phyloP scores from a whole-genome alignment of 805 yeast species.

The Saccharomycopsis babjevae region DNA sequence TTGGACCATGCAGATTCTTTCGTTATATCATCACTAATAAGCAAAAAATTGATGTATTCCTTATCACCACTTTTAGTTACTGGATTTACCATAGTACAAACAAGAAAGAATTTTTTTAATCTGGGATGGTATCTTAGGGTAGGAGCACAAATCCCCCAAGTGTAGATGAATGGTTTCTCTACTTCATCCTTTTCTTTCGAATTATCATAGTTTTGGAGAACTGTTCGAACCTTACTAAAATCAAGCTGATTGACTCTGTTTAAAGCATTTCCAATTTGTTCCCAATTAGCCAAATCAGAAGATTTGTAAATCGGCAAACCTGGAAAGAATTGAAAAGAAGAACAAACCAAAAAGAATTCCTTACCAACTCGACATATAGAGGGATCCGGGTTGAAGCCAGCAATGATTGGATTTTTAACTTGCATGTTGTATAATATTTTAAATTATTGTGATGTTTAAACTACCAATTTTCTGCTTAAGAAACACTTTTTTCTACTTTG shows the following conservation, averaged over 20 bases:
- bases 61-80: neutral
- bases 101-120: conserved; percentile 5
- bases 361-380: conserved; percentile 5
- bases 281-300: conserved; percentile 5
- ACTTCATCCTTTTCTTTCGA: neutral
- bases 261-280: conserved; percentile 11
- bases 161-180: conserved; percentile 13
- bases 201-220: conserved; percentile 5
- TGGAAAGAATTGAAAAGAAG: conserved; percentile 13
- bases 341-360: conserved; percentile 4
- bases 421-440: neutral
- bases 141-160: conserved; percentile 13
- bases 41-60: conserved; percentile 8
- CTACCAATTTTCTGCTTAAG: too few relatives aligned
- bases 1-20: conserved; percentile 9
- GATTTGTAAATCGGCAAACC: conserved; percentile 11
- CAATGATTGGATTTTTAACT: conserved; percentile 9
- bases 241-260: conserved; percentile 5
- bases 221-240: conserved; percentile 3
- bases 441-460: too few relatives aligned
- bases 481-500: too few relatives aligned
- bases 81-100: conserved; percentile 13
- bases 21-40: conserved; percentile 4
- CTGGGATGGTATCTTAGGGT: conserved; percentile 8
- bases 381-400: conserved; percentile 14